Evolutionary conservation across 495 filamentous ascomycete species (phyloP).

Genomic region (Aspergillus affinis): DNA sequence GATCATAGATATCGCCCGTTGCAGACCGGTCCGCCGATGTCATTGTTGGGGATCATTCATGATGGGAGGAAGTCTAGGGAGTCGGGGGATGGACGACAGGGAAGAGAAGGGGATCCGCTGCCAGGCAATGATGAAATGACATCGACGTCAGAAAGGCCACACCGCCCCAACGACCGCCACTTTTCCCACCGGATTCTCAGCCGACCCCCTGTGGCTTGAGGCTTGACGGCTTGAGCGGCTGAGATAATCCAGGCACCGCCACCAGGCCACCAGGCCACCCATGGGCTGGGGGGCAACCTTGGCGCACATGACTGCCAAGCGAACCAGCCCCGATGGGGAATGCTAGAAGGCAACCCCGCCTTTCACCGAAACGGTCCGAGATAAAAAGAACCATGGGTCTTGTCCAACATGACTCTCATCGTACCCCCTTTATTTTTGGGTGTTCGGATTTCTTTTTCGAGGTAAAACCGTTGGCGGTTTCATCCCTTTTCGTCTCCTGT

Average conservation of each 20-base stretch:
- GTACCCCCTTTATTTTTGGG: too few species aligned
- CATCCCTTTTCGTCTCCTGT: neutral
- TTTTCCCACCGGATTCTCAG: neutral
- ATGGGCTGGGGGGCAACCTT: too few species aligned
- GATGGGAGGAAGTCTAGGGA: slow-evolving; percentile 12
- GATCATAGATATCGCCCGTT: slow-evolving; percentile 36
- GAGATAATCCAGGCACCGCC: neutral
- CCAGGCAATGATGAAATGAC: slow-evolving; percentile 7
- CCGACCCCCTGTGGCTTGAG: neutral
- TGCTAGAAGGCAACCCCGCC: neutral
- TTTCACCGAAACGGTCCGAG: slow-evolving; percentile 6
- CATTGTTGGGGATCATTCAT: slow-evolving; percentile 40
- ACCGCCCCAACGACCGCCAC: too few species aligned
- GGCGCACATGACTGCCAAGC: neutral
- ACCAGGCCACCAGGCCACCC: too few species aligned
- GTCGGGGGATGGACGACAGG: neutral
- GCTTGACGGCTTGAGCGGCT: neutral
- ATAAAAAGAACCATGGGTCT: slow-evolving; percentile 16
- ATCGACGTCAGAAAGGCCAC: slow-evolving; percentile 2
- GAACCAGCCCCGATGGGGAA: neutral
- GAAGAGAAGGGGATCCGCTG: slow-evolving; percentile 8
- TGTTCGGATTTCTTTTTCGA: neutral
- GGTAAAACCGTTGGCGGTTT: neutral
- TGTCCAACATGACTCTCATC: slow-evolving; percentile 13
- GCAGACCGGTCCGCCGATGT: slow-evolving; percentile 29